These are phyloP conservation scores for Cryphonectria radicalis DNA, from an alignment of 2,329 filamentous ascomycete species.

Conservation along the genomic window DNA sequence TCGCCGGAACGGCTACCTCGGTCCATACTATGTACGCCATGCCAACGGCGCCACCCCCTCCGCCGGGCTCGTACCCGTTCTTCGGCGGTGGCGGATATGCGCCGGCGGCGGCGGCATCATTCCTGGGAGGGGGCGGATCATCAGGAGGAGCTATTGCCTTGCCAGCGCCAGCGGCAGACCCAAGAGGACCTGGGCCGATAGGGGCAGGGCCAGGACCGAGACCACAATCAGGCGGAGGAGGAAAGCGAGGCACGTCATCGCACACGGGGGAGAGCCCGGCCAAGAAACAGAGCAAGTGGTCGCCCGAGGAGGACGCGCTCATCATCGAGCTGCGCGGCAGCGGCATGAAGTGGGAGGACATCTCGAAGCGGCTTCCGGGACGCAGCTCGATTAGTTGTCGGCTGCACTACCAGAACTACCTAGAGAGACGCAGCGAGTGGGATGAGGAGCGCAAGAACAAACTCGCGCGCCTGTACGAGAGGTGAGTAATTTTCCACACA, in stretches of 20 bases:
- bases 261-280: constrained; percentile 70
- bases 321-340: constrained; percentile 90
- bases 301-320: constrained; percentile 85
- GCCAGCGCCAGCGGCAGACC: constrained; percentile 34
- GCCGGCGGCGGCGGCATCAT: constrained; percentile 10
- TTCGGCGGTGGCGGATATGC: constrained; percentile 28
- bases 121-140: constrained; percentile 31
- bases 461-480: constrained; percentile 90
- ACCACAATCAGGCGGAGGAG: constrained; percentile 31
- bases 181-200: constrained; percentile 15
- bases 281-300: constrained; percentile 98
- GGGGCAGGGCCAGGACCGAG: constrained; percentile 15
- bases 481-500: constrained; percentile 60
- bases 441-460: constrained; percentile 98
- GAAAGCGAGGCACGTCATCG: constrained; percentile 57
- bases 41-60: constrained; percentile 22
- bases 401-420: constrained; percentile 95
- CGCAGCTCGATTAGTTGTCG: constrained; percentile 93
- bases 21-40: constrained; percentile 28
- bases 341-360: constrained; percentile 99
- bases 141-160: constrained; percentile 15
- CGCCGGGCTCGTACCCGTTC: constrained; percentile 25
- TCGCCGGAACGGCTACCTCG: constrained; percentile 24
- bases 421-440: constrained; percentile 92
- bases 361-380: constrained; percentile 86